phyloP scores from a whole-genome alignment of 805 yeast species.

The Candida manassasensis region DNA sequence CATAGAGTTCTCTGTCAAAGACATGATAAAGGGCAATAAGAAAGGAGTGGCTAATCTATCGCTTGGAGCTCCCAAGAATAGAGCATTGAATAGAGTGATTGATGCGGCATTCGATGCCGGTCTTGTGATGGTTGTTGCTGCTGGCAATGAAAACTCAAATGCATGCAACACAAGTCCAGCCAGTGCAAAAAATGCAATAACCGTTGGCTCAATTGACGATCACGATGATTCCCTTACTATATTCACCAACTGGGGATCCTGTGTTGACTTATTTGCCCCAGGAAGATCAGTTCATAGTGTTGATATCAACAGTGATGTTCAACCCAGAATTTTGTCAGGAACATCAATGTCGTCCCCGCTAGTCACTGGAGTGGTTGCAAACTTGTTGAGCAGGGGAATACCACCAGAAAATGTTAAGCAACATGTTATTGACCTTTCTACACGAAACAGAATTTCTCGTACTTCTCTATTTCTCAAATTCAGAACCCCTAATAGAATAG shows the following conservation, averaged over 20 bases:
- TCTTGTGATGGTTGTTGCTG: conserved; percentile 70
- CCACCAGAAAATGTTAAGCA: conserved; percentile 36
- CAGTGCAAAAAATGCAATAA: conserved; percentile 62
- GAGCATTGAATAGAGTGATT: conserved; percentile 68
- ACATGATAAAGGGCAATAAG: conserved; percentile 31
- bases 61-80: conserved; percentile 67
- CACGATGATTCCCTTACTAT: conserved; percentile 61
- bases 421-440: conserved; percentile 41
- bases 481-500: conserved; percentile 59
- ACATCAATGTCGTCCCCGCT: conserved; percentile 81
- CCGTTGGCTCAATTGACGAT: conserved; percentile 90
- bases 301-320: conserved; percentile 6
- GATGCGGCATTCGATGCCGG: conserved; percentile 73
- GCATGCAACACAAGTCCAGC: conserved; percentile 90
- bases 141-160: conserved; percentile 75
- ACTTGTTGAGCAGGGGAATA: conserved; percentile 50
- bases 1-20: conserved; percentile 63
- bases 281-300: conserved; percentile 64
- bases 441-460: conserved; percentile 44
- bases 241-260: conserved; percentile 91
- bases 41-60: conserved; percentile 74
- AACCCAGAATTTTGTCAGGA: conserved; percentile 50
- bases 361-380: conserved; percentile 62
- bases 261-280: conserved; percentile 82
- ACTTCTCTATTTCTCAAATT: conserved; percentile 42